Evolutionary conservation across 2,329 filamentous ascomycete genomes (phyloP).

Genomic region (Fusarium paranaense): DNA sequence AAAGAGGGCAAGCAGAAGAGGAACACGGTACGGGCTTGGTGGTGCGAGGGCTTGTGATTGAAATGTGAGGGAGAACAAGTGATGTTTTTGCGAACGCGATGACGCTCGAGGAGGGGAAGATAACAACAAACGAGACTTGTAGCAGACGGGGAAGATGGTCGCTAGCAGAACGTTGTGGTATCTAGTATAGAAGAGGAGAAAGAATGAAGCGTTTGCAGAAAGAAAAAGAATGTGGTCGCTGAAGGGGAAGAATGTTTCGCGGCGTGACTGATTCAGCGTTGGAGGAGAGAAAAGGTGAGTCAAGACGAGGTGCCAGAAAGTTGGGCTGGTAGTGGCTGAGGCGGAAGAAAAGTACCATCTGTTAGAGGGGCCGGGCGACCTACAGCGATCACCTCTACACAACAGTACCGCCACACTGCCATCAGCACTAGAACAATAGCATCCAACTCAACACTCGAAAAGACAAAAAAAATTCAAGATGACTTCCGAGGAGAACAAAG

Average conservation of each 20-base stretch:
- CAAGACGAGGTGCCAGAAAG: background rate
- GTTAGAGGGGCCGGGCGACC: background rate
- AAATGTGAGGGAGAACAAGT: background rate
- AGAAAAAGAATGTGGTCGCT: background rate
- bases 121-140: background rate
- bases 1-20: background rate
- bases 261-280: slow-evolving; percentile 6
- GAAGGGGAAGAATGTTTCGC: background rate
- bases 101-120: background rate
- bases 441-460: background rate
- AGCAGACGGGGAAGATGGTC: background rate
- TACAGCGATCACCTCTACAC: background rate
- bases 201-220: background rate
- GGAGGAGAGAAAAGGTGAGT: background rate
- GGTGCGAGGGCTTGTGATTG: background rate
- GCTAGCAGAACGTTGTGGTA: background rate
- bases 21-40: background rate
- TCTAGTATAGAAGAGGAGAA: background rate
- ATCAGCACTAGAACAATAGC: background rate
- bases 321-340: slow-evolving; percentile 4
- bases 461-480: background rate
- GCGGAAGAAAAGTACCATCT: background rate
- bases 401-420: background rate
- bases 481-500: background rate
- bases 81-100: slow-evolving; percentile 1